Base-by-base conservation (phyloP, 805 yeast species). In the Lipomyces yamanashiensis region DNA sequence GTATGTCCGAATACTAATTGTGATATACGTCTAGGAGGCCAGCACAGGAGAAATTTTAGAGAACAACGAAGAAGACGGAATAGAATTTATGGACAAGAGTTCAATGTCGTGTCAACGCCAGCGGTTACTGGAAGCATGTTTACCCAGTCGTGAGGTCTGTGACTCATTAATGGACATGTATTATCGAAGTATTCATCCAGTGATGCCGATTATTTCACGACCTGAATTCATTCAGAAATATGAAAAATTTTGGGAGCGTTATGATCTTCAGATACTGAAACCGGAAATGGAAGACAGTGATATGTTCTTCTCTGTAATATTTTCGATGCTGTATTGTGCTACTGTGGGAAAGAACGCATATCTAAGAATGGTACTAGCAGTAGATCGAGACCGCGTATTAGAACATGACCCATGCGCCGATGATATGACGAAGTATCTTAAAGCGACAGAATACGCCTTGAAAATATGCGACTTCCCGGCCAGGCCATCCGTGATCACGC, bases 261-360 rank as follows among this genome's bases (percentile, higher is more conserved):
- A 39, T 8, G 37, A 55, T 39, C 48, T 28, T 4, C 48, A 54
- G 23, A 23, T 23, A 8, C 53, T 37, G 4, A 28, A 13, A 12
- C 36, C 45, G n/a, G n/a, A n/a, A 10, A 19, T 23, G 9, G 28
- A 12, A 17, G 53, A 45, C 21, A 37, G 41, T 1, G 59, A 55
- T 21, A 55, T 37, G 45, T 55, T 55, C 9, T 55, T 55, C 36
- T 36, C n/a, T n/a, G 59, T 55, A 9, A 45, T 55, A 10, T 55
- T 55, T 33, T 37, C 59, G 17, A 55, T 55, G 59, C 23, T 55
- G 15, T 55, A 43, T 33, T 36, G 45, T 12, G 59, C 52, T 1
- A 36, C 44, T 9, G 34, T 55, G 12, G 59, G 53, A 3, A 28
- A 23, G 15, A 55, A 47, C 37, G 36, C 59, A 33, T 37, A 45